Base-by-base conservation (phyloP, 1,139 yeast genomes). In the Tardiomyces depauwii region DNA sequence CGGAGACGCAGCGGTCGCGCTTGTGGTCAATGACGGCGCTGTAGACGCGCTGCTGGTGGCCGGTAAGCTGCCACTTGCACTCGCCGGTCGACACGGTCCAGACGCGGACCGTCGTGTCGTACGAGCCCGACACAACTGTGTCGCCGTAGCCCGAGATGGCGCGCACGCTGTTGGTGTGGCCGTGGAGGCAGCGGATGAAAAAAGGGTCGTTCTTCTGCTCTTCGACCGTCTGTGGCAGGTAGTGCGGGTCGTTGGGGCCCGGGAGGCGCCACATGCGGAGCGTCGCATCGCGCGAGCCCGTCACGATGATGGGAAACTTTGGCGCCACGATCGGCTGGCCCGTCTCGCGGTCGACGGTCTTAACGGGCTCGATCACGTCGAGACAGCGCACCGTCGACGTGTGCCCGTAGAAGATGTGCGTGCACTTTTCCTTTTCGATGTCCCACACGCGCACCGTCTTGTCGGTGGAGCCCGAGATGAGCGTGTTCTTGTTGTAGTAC, bases 381-480 rank as follows among this genome's bases (percentile, higher is more conserved):
- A 88, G 70, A 61, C 96, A 89, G 58, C 97, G 73, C 18, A 89
- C 95, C 0, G 96, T 88, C 0, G 96, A 86, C 0, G 94, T 84
- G 58, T 88, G 97, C 1, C 95, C 97, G 49, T 80, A 75, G 61
- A 89, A 86, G 1, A 88, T 76, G 63, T 88, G 95, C 0, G 95
- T 84, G 61, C 94, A 85, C 53, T 70, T 72, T 1, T 84, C 88
- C 18, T 81, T 76, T 43, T 71, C 70, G 53, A 87, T 77, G 61
- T 88, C 86, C 97, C 97, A 89, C 2, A 89, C 80, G 48, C 96
- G 73, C 7, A 89, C 95, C 0, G 94, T 81, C 54, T 95, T 74
- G 65, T 89, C 97, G 1, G 96, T 88, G 1, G 95, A 82, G 0
- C 96, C 97, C 52, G 93, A 82, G 0, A 88, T 94, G 40, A 89